Base-by-base conservation (phyloP, 148 eudicot genomes). In the Euryodendron excelsum region DNA sequence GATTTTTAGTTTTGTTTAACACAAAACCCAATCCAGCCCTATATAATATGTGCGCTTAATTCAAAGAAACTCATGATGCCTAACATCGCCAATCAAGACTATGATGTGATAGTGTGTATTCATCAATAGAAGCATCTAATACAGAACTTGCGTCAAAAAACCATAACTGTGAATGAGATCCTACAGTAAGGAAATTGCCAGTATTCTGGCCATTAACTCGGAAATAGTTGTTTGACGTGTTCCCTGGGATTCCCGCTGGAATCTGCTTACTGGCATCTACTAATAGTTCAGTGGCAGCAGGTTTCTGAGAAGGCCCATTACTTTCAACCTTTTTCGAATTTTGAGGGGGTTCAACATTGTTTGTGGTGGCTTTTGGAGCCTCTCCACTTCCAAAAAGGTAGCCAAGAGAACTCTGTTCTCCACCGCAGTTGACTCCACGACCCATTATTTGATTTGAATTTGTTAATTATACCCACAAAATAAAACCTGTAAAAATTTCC, bases 361-460 rank as follows among this genome's bases (percentile, higher is more conserved):
- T 74, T 13, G 59, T 69, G 58, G 77, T 64, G 63, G 88, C 69
- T 68, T 50, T 79, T 7, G 81, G 61, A 66, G 81, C 74, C 65
- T 80, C 85, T 41, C 85, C 79, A 55, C 85, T 84, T 27, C 88
- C 88, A 69, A 85, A 85, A 31, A 85, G 83, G 78, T 85, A 85
- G 68, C 80, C 64, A 60, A 60, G 64, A 10, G 64, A 60, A 27
- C 64, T 60, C 33, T 60, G 64, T 5, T 33, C 64, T 2, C 64
- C 64, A 27, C 64, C 33, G 3, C 64, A 25, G 30, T 33, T 60
- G 13, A 60, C 64, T 27, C 64, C 64, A 60, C 64, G 64, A 10
- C 64, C 64, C 64, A 60, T 60, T 6, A 60, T 60, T 33, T 23
- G 30, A 60, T 23, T 11, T 27, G 33, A 58, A 58, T 58, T 2